Base-by-base conservation (phyloP, 2,329 filamentous ascomycete genomes). In the Pseudogymnoascus sp. region DNA sequence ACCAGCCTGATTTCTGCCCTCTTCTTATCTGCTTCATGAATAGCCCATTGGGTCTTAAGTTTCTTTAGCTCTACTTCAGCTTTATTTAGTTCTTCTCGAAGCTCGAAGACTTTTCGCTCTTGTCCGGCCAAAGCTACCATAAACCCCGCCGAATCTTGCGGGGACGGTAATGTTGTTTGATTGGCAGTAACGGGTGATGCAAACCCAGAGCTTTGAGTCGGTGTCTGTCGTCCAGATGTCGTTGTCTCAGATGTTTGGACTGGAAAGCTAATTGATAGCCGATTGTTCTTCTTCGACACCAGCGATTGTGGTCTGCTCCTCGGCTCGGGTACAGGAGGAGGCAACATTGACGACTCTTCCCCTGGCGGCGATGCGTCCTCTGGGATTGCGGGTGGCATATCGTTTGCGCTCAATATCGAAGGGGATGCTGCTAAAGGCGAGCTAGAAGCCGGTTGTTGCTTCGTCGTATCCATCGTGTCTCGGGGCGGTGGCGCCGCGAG, bases 41-140 rank as follows among this genome's bases (percentile, higher is more conserved):
- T 76, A 1, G 89, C 84, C 87, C 90, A 97, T 74, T 92, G 88
- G 69, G 84, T 87, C 79, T 97, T 97, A 65, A 99, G 79, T 42
- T 79, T 82, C 55, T 79, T 78, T 40, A 99, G 79, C 55, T 96
- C 89, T 10, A 79, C 76, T 72, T 99, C 93, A 5, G 94, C 93
- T 64, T 87, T 87, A 25, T 80, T 78, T n/a, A 99, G 79, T 74
- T 97, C 93, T 73, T 99, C 94, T 64, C 87, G 88, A 60, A 99
- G 79, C 75, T 97, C 94, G 62, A 99, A 77, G 1, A 99, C 93
- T 67, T 86, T 87, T 62, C 94, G 83, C 77, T 99, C 94, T 76
- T 97, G 92, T 12, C 90, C 87, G 48, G 94, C 94, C 69, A 99
- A 88, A 62, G 92, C 89, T 64, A 91, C 92, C 67, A 99, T 86